Conservation (phyloP, 1,284 basidiomycete genomes). For the Apiotrichum brassicae region DNA sequence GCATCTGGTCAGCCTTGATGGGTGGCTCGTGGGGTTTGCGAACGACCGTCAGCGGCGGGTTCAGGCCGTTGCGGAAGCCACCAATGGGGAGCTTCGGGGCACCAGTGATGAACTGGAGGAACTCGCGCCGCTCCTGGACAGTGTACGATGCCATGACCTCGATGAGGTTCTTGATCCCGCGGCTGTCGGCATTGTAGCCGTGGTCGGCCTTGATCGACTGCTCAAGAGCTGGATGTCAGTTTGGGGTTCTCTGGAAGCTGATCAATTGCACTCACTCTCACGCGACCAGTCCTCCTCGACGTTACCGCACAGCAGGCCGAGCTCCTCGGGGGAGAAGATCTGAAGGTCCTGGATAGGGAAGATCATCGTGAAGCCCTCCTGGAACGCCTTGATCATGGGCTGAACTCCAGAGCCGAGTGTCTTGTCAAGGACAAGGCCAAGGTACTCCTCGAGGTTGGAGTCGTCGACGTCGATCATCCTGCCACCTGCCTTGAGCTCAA, state of each 20-base stretch:
- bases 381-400: constrained; percentile 74
- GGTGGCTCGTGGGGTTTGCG: constrained; percentile 92
- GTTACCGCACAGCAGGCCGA: constrained; percentile 90
- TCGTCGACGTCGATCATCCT: constrained; percentile 70
- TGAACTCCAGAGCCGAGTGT: constrained; percentile 70
- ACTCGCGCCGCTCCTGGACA: constrained; percentile 66
- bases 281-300: constrained; percentile 88
- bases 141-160: constrained; percentile 82
- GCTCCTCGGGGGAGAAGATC: constrained; percentile 88
- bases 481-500: constrained; percentile 80
- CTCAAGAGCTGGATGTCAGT: constrained; percentile 59
- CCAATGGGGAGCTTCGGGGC: constrained; percentile 91
- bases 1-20: constrained; percentile 83
- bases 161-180: constrained; percentile 77
- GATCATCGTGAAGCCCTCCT: constrained; percentile 85
- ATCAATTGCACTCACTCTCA: constrained; percentile 61
- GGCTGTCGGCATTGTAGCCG: constrained; percentile 91
- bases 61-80: constrained; percentile 82
- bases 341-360: constrained; percentile 86
- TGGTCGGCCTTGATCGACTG: constrained; percentile 95
- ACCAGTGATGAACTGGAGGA: constrained; percentile 95
- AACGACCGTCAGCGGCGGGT: constrained; percentile 91
- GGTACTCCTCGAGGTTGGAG: constrained; percentile 82
- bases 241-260: background rate
- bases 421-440: constrained; percentile 64